Conservation (phyloP, 2,329 filamentous ascomycete genomes). For the Xylaria sp. region DNA sequence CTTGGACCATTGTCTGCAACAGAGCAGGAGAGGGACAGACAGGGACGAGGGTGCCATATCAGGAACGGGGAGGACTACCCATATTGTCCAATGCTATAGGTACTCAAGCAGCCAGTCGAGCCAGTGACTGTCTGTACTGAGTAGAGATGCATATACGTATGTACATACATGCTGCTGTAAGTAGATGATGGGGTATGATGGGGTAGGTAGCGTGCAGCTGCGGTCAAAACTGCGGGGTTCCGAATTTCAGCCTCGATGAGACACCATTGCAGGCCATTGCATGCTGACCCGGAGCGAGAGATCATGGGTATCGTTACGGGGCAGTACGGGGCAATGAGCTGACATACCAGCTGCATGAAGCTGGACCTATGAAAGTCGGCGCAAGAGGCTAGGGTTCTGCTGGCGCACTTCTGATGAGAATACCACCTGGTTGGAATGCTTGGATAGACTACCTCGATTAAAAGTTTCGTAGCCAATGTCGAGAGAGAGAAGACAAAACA, state of each 20-base stretch:
- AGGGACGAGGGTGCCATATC: not conserved
- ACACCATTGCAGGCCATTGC: constrained; percentile 6
- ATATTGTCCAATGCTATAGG: not conserved
- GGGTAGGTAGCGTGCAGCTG: constrained; percentile 15
- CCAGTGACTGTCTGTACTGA: not conserved
- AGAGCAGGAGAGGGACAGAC: not conserved
- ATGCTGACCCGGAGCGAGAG: constrained; percentile 11
- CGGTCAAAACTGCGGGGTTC: constrained; percentile 21
- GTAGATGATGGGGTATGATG: not conserved
- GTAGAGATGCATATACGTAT: not conserved
- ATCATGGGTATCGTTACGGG: constrained; percentile 10
- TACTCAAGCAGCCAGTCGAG: no score
- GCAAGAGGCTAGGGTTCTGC: not conserved
- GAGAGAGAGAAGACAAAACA: not conserved
- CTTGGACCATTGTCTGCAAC: not conserved
- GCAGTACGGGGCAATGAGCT: constrained; percentile 16
- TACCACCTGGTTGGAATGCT: constrained; percentile 5
- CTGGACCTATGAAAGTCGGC: not conserved
- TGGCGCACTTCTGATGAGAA: not conserved
- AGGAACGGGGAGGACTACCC: not conserved
- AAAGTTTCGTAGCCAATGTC: not conserved
- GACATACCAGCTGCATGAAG: constrained; percentile 13
- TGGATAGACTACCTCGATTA: no score
- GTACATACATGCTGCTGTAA: not conserved
- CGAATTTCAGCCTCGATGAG: constrained; percentile 28